phyloP scores from a whole-genome alignment of 164 flowering plant genomes.

The Vitis rupestris region DNA sequence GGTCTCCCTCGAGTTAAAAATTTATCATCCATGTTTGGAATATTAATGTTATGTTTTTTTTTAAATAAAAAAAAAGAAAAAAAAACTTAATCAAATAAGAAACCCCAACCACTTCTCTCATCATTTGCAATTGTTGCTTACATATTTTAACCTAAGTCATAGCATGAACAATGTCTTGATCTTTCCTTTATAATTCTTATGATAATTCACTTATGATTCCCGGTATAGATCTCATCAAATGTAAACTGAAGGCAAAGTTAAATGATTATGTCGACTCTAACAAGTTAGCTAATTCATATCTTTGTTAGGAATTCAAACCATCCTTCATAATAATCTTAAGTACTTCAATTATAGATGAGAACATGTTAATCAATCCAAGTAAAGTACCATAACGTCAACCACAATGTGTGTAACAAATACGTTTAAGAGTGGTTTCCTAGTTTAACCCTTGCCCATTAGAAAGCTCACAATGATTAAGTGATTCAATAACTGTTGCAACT shows the following conservation, averaged over 20 bases:
- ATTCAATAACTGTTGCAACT: conserved; percentile 3
- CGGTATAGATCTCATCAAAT: background rate
- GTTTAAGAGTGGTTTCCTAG: conserved; percentile 9
- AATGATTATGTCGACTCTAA: background rate
- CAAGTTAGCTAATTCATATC: background rate
- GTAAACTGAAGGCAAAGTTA: background rate
- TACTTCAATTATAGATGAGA: conserved; percentile 5
- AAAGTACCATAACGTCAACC: conserved; percentile 4
- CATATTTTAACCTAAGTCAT: no score
- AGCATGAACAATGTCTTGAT: background rate
- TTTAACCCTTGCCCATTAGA: conserved; percentile 4
- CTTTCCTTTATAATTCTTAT: background rate
- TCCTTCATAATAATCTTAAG: conserved; percentile 3
- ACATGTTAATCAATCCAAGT: background rate
- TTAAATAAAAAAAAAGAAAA: no score
- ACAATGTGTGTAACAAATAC: conserved; percentile 9
- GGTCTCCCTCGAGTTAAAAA: no score
- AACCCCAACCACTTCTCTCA: no score
- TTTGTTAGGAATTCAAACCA: background rate
- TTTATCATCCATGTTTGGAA: no score
- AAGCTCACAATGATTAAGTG: background rate
- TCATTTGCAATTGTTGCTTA: no score
- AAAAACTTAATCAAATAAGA: no score
- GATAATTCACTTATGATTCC: no score
- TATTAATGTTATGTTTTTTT: no score